Evolutionary conservation across 2,329 filamentous ascomycete species (phyloP), one percentile per base, ranked within the genome.

Genomic region (Diaporthe aspalathi): DNA sequence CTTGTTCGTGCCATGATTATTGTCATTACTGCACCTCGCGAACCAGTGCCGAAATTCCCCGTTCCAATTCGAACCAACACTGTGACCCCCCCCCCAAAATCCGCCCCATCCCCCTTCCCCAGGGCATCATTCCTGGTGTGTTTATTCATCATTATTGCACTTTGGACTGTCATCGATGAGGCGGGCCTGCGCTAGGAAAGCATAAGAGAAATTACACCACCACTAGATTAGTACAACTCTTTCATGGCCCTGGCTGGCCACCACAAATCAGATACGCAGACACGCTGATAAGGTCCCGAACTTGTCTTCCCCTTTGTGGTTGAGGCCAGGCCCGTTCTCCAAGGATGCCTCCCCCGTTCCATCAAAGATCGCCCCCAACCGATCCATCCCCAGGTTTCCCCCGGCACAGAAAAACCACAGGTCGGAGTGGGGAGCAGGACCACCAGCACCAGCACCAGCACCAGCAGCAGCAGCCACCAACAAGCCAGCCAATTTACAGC

Each of bases 321-420:
- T 24, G 43, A 63, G 9, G 49, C 12, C 49, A 50, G 22, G 49
- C 8, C 43, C 9, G 43, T 22, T 49, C 60, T 43, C 35, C 60
- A 27, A 63, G 40, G 29, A 47, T 32, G 35, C 32, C 27, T 43
- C 40, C 54, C n/a, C 54, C 52, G 32, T 24, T 68, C 45, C 32
- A 29, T 29, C 40, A 45, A 29, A 49, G 67, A 38, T 35, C 45
- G 43, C 53, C 43, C 54, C 54, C 67, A 68, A 68, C 53, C 22
- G 45, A 60, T 68, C 67, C 50, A 40, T 40, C 27, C 35, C 67
- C 53, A 68, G 67, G 67, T 68, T 68, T n/a, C n/a, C 66, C 67
- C 67, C 53, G 67, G 67, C 6, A 32, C 29, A 60, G 53, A 50
- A 50, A 50, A 43, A 50, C 12, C 53, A 50, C 32, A 14, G 22